Evolutionary conservation across 2,329 filamentous ascomycete species (phyloP), one percentile per base, ranked within the genome.

Genomic region (Venturia oleaginea): DNA sequence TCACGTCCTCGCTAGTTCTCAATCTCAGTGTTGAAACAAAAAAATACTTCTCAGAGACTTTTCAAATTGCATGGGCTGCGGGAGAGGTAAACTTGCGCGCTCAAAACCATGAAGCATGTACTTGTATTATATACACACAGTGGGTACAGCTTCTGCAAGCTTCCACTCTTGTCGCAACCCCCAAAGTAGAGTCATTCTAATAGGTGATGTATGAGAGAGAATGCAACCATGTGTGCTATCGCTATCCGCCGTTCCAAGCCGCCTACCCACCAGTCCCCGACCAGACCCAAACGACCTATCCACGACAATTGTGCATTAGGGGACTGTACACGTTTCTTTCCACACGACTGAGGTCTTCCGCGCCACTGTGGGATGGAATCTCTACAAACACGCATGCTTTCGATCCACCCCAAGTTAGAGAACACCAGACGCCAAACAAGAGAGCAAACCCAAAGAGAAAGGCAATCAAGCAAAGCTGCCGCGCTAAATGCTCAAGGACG

Each of bases 381-480:
- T 46, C 17, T 27, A 19, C 8, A 32, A 51, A 27, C 46, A 51
- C 22, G 10, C 46, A 27, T 51, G 22, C 43, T 48, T 48, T 22
- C n/a, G 22, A 48, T 22, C 19, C 46, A 51, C 7, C 24, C 46
- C 22, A 51, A 27, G 10, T 27, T 27, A 51, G 11, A 46, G 5
- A 27, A 46, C 34, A 42, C 27, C 42, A n/a, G 59, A 22, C 37
- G 59, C 37, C 59, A n/a, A 61, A 61, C 32, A 42, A 19, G 40
- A 32, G 59, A 32, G 40, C 19, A 61, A 61, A 27, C 59, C 34
- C 34, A 32, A 61, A 61, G n/a, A 19, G 37, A 42, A 59, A n/a
- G n/a, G 22, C 40, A 32, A 46, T 32, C 5, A 32, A 38, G 27
- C 61, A 34, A 51, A 51, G 19, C 27, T 51, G 37, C 27, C 61